Conservation (phyloP, 2,329 filamentous ascomycete species). For the Arthroderma sp. region DNA sequence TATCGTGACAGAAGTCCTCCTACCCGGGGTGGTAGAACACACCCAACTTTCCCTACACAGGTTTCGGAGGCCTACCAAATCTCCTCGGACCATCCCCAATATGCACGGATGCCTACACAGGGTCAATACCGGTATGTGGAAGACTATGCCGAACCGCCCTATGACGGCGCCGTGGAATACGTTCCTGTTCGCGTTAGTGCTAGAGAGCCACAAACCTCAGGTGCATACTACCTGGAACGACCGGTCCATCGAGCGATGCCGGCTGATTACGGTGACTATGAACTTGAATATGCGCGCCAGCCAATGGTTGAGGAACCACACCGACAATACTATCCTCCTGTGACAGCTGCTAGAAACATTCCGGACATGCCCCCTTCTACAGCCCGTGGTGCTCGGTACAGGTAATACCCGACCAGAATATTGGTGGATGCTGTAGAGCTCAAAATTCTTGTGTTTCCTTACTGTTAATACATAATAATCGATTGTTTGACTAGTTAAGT, state of each 20-base stretch:
- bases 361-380: conserved; percentile 5
- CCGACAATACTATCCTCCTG: conserved; percentile 10
- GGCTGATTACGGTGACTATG: conserved; percentile 12
- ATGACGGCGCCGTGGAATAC: conserved; percentile 15
- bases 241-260: conserved; percentile 11
- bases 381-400: conserved; percentile 10
- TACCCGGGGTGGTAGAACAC: conserved; percentile 8
- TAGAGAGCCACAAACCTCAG: conserved; percentile 9
- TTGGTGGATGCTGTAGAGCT: too few species aligned
- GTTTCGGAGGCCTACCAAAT: conserved; percentile 7
- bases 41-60: conserved; percentile 11
- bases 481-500: too few species aligned
- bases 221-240: conserved; percentile 16
- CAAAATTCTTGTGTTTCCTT: too few species aligned
- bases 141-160: conserved; percentile 12
- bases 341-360: conserved; percentile 5
- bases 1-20: conserved; percentile 17
- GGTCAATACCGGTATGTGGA: conserved; percentile 16
- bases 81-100: conserved; percentile 9
- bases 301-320: conserved; percentile 10
- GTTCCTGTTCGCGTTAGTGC: conserved; percentile 14
- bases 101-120: conserved; percentile 8
- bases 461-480: too few species aligned
- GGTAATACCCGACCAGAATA: conserved; percentile 1
- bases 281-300: conserved; percentile 11